Base-by-base conservation (phyloP, 495 filamentous ascomycete genomes). In the Neurospora sp. region DNA sequence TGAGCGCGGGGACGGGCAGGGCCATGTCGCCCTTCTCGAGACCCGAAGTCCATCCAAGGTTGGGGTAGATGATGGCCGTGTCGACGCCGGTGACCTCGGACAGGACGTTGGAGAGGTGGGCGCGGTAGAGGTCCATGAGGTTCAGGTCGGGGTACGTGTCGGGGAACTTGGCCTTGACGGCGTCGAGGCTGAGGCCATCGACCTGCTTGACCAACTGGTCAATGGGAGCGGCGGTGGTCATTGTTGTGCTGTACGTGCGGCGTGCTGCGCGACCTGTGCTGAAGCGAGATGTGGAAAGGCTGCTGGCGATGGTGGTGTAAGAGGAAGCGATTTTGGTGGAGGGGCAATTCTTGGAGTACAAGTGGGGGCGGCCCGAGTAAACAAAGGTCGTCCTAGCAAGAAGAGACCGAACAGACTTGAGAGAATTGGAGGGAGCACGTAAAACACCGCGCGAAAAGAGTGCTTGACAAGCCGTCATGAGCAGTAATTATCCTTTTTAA, bases 21-120 rank as follows among this genome's bases (percentile, higher is more conserved):
- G 91, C 84, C 75, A 98, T 82, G 79, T 98, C 95, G 74, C 95
- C 95, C 86, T 96, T 96, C 72, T 97, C 94, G 38, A 97, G 83
- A 68, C 89, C 89, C 74, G 87, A 85, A 16, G 95, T 97, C 93
- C 93, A 97, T 78, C 89, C 84, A 41, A 98, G 82, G 39, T 89
- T 88, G 22, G 90, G 84, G 77, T 92, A 96, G 78, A 99, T 93
- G 79, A 94, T 88, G 69, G 85, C 85, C 3, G 89, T 76, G 65
- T 95, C 91, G 69, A 95, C 90, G 10, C 88, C 91, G 22, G 91
- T 89, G 69, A 91, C 87, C n/a, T 87, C 84, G n/a, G 87, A 85
- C 40, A 99, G 84, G 40, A 91, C 85, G 61, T 91, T 86, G 71
- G 92, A 87, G 74, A 98, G 90, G 75, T 97, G 93, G 69, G 91